Base-by-base conservation (phyloP, 495 filamentous ascomycete genomes). In the Annulohypoxylon nitens region DNA sequence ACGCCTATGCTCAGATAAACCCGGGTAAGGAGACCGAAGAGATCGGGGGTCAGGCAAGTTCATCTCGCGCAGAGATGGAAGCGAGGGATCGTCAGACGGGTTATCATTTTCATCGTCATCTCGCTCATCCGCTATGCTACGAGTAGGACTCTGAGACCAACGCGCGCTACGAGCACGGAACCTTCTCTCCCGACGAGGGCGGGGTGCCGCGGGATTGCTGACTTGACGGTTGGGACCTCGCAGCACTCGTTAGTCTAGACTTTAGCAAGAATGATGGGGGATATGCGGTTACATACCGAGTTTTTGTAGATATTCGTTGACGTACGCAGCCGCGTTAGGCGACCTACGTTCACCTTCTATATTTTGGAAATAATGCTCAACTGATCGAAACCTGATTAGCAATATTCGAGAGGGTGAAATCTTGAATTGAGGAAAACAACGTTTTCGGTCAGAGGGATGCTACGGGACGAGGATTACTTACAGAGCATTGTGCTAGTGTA, bases 311-410 rank as follows among this genome's bases (percentile, higher is more conserved):
- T 82, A 78, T 37, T 79, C 75, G 7, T 57, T 48, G 14, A 80
- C 77, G 30, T 72, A 78, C 3, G 16, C 3, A 1, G 41, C 51
- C 0, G 76, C 80, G 18, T 81, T 71, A 3, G 81, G 80, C 0
- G 83, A 85, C 37, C 68, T 64, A 7, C 77, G 73, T 2, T 71
- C 54, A 1, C 68, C 77, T 14, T 76, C 74, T 1, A 76, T 67
- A 34, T 84, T 86, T 69, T 82, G 80, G 64, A 80, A 85, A 55
- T 78, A 85, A 61, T 86, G 84, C 73, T 86, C 84, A 43, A 81
- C 84, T 86, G 43, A 50, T 11, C 37, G 33, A 23, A 39, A 4
- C 20, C 57, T 3, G 18, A 63, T 81, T 47, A 81, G 71, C 11
- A 34, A 14, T 9, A 12, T 36, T 2, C n/a, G 2, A 26, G 50